Percentiles rank a stretch among this genome's conserved stretches.
These are phyloP conservation scores for Mycena epipterygia DNA, from an alignment of 768 basidiomycete species.

Conservation along the genomic window DNA sequence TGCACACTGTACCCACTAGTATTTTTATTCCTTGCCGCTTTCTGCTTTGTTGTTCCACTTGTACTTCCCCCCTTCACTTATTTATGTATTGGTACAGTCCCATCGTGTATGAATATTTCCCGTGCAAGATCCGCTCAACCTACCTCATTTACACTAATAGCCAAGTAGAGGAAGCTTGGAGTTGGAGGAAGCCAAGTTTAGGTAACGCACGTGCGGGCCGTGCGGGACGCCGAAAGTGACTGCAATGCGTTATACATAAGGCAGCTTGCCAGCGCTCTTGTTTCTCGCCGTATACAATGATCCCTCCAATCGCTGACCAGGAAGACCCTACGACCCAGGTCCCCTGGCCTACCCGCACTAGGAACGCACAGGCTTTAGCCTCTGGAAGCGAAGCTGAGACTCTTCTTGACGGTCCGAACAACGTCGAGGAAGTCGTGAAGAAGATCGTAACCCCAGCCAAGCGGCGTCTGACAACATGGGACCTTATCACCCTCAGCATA, in stretches of 20 bases:
- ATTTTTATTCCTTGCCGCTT: conserved; percentile 31
- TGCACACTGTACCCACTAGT: conserved; percentile 29
- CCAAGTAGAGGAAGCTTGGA: background rate
- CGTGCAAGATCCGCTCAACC: conserved; percentile 21
- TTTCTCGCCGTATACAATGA: conserved; percentile 58
- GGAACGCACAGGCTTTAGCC: conserved; percentile 18
- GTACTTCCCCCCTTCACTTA: conserved; percentile 34
- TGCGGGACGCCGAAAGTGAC: background rate
- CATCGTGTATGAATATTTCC: conserved; percentile 33
- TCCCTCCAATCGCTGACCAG: conserved; percentile 71
- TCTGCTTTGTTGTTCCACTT: conserved; percentile 34
- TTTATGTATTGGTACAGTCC: conserved; percentile 39
- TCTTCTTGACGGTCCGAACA: conserved; percentile 23
- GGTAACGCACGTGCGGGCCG: conserved; percentile 20
- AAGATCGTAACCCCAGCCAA: conserved; percentile 32
- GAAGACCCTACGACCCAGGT: conserved; percentile 87
- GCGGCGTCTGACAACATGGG: conserved; percentile 68
- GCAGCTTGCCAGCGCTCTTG: conserved; percentile 20
- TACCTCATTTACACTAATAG: background rate
- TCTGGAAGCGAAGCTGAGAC: conserved; percentile 26
- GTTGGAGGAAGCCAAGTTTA: conserved; percentile 10
- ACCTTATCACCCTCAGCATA: conserved; percentile 85
- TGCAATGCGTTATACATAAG: conserved; percentile 19
- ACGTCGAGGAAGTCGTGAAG: conserved; percentile 28
- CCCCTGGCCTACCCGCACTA: conserved; percentile 71